Evolutionary conservation across 2,329 filamentous ascomycete species (phyloP).

Genomic region (Xylariaceae sp.): DNA sequence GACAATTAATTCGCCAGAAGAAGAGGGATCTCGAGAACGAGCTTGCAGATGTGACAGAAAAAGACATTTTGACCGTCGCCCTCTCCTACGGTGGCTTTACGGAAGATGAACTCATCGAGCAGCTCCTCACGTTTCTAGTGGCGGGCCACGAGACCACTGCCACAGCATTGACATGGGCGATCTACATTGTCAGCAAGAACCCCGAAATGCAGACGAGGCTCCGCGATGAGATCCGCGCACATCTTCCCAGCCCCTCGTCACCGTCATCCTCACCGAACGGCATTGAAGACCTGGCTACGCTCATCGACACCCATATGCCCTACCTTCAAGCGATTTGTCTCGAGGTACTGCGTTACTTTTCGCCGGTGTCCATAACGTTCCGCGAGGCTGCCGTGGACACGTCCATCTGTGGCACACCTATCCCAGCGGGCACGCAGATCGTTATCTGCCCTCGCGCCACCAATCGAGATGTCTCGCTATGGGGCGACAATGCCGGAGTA

Average conservation of each 20-base stretch:
- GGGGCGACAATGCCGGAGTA: slow-evolving; percentile 27
- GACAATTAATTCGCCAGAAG: slow-evolving; percentile 27
- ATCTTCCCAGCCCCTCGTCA: slow-evolving; percentile 19
- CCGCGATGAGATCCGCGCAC: slow-evolving; percentile 27
- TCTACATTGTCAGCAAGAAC: slow-evolving; percentile 25
- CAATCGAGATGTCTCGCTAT: slow-evolving; percentile 24
- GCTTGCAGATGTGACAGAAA: slow-evolving; percentile 25
- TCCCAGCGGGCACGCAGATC: slow-evolving; percentile 29
- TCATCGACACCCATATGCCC: slow-evolving; percentile 29
- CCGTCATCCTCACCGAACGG: neutral
- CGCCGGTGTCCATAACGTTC: slow-evolving; percentile 26
- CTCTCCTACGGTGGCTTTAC: slow-evolving; percentile 29
- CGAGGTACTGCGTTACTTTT: slow-evolving; percentile 28
- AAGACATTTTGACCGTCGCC: slow-evolving; percentile 29
- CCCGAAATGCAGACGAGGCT: slow-evolving; percentile 27
- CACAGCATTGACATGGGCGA: slow-evolving; percentile 25
- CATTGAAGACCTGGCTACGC: slow-evolving; percentile 9
- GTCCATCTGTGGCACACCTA: slow-evolving; percentile 16
- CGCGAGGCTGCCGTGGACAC: slow-evolving; percentile 28
- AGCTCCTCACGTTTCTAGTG: slow-evolving; percentile 28
- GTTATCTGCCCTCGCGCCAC: slow-evolving; percentile 22
- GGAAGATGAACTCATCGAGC: slow-evolving; percentile 30
- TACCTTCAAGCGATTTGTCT: slow-evolving; percentile 28
- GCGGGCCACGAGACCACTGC: slow-evolving; percentile 30
- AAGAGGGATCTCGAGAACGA: slow-evolving; percentile 28